Conservation (phyloP, 1,139 yeast species). For the Zygosaccharomyces pseudobailii region DNA sequence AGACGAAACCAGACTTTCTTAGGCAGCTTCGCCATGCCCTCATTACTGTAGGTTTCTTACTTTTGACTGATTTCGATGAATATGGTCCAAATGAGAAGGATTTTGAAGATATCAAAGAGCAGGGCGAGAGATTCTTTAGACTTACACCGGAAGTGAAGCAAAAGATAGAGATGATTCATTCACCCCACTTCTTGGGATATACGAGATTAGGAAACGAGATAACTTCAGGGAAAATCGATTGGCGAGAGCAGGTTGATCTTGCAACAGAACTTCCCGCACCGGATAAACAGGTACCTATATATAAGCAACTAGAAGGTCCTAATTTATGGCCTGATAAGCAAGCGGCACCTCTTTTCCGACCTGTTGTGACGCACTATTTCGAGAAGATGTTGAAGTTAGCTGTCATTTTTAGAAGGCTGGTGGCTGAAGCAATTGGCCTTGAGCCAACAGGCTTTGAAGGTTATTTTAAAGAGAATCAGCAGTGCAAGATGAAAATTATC, state of each 20-base stretch:
- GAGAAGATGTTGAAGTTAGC: slow-evolving; percentile 46
- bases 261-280: slow-evolving; percentile 58
- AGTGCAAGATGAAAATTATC: slow-evolving; percentile 50
- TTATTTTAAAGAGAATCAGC: slow-evolving; percentile 50
- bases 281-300: slow-evolving; percentile 42
- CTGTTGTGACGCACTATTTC: slow-evolving; percentile 44
- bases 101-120: slow-evolving; percentile 40
- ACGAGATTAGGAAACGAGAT: slow-evolving; percentile 64
- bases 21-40: slow-evolving; percentile 48
- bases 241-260: slow-evolving; percentile 66
- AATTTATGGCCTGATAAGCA: slow-evolving; percentile 53
- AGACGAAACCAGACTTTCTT: slow-evolving; percentile 43
- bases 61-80: slow-evolving; percentile 43
- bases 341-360: slow-evolving; percentile 48
- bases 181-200: slow-evolving; percentile 66
- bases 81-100: slow-evolving; percentile 29
- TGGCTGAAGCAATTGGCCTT: slow-evolving; percentile 53
- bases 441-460: slow-evolving; percentile 42
- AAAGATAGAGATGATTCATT: slow-evolving; percentile 54
- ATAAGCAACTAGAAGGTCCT: slow-evolving; percentile 61
- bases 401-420: slow-evolving; percentile 43
- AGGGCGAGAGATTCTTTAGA: slow-evolving; percentile 48
- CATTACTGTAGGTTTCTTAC: slow-evolving; percentile 54
- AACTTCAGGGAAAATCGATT: slow-evolving; percentile 55
- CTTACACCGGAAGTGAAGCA: slow-evolving; percentile 50